Evolutionary conservation across 345 rosid genomes (phyloP), one percentile per base, ranked within the genome.

Genomic region (Firmiana major): DNA sequence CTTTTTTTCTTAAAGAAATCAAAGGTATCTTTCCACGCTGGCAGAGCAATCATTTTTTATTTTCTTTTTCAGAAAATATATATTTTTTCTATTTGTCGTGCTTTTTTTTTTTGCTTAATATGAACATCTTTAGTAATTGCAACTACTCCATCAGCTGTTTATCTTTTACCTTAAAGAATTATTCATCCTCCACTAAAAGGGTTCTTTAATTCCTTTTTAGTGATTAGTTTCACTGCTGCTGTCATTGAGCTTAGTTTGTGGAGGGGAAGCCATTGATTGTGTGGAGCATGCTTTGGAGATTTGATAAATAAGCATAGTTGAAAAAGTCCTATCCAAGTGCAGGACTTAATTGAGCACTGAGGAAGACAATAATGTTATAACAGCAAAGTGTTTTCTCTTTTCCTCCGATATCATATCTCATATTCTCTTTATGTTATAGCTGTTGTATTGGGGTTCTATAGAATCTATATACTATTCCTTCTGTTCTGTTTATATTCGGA

Each of bases 1-100:
- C 69, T 71, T 63, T 73, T 58, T 73, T 72, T 63, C 22, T 51
- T 71, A 53, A 51, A 79, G n/a, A 72, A 75, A 77, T 78, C 51
- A 24, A 34, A 58, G 73, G 17, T 34, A 38, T 31, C 46, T 74
- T 75, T 77, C 68, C 71, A 55, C 38, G 79, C 74, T 64, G 62
- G 36, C 51, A 53, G 22, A 63, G 54, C 51, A 67, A 43, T 40
- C 16, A 42, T 21, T 36, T 19, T 60, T 72, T 46, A 22, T 17
- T 70, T 45, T 48, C 19, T 19, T 55, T n/a, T 19, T n/a, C 4
- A 64, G 28, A 12, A 55, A 22, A 19, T n/a, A 22, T 11, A 26
- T 31, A 31, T 31, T 31, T 22, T 66, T 66, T 42, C 54, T 71
- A 49, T 78, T 57, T 31, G 48, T 8, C 12, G 13, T 36, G 48